Percentiles rank a stretch among this genome's conserved stretches.
phyloP scores from a whole-genome alignment of 805 yeast genomes.

The Yamadazyma akitaensis region DNA sequence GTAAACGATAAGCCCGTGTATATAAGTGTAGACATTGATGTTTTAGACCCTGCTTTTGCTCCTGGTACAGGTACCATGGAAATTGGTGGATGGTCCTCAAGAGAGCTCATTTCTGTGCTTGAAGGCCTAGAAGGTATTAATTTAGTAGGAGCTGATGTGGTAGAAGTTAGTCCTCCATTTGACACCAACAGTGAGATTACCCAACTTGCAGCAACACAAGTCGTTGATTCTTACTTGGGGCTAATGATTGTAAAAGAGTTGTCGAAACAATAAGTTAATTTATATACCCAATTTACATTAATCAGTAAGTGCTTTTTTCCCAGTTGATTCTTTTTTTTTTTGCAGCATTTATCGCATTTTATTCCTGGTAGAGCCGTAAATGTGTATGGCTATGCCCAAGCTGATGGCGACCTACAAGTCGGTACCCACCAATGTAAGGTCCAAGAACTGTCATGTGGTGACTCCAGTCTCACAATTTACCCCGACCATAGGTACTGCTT shows the following conservation, averaged over 20 bases:
- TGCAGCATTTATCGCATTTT: neutral
- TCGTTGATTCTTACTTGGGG: constrained; percentile 21
- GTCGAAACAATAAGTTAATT: neutral
- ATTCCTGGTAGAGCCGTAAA: neutral
- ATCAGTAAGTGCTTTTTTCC: too few species aligned
- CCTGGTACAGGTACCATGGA: constrained; percentile 31
- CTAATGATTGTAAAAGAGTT: constrained; percentile 20
- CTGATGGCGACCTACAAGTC: neutral
- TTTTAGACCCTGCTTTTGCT: constrained; percentile 25
- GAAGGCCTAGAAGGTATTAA: constrained; percentile 28
- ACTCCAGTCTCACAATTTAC: too few species aligned
- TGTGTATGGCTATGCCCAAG: constrained; percentile 10
- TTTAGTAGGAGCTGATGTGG: constrained; percentile 27
- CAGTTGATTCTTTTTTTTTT: too few species aligned
- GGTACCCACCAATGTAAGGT: neutral
- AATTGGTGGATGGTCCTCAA: constrained; percentile 24
- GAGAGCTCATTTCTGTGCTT: constrained; percentile 24
- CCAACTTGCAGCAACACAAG: constrained; percentile 24
- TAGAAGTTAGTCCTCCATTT: constrained; percentile 29
- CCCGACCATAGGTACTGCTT: neutral
- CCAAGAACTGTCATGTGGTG: neutral
- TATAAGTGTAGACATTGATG: constrained; percentile 27
- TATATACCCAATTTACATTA: too few species aligned
- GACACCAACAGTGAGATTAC: constrained; percentile 27
- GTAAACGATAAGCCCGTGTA: constrained; percentile 36